phyloP scores from a whole-genome alignment of 306 rosid genomes.

The Quercus glauca region DNA sequence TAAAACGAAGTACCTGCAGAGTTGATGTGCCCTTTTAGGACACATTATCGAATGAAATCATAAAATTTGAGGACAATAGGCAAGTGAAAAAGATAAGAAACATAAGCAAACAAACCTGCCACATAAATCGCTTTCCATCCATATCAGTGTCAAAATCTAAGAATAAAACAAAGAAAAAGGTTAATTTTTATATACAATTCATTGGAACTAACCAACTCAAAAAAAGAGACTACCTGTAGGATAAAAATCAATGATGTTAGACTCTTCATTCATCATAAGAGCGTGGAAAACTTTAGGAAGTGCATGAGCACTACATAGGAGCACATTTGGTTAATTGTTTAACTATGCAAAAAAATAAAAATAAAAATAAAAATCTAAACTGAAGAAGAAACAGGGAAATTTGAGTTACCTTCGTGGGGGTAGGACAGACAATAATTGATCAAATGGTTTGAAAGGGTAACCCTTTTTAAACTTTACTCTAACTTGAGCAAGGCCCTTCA shows the following conservation, averaged over 20 bases:
- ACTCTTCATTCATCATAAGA: constrained; percentile 39
- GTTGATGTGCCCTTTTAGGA: too few relatives aligned
- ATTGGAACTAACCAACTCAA: not conserved
- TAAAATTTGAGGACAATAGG: not conserved
- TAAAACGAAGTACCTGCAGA: not conserved
- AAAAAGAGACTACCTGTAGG: constrained; percentile 37
- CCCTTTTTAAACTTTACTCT: constrained; percentile 35
- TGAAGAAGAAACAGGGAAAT: too few relatives aligned
- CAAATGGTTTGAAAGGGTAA: constrained; percentile 50
- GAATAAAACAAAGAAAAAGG: not conserved
- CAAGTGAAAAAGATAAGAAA: not conserved
- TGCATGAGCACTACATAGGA: constrained; percentile 41
- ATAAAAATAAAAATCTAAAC: too few relatives aligned
- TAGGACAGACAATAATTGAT: constrained; percentile 52
- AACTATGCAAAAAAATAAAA: not conserved
- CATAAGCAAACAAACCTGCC: constrained; percentile 55
- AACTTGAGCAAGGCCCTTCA: constrained; percentile 48
- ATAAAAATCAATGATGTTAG: constrained; percentile 39
- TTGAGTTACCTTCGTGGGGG: constrained; percentile 44
- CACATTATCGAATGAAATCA: not conserved
- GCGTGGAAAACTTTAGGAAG: constrained; percentile 33
- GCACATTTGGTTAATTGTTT: not conserved
- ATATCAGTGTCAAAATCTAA: constrained; percentile 48
- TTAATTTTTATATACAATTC: not conserved
- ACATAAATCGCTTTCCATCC: constrained; percentile 48